phyloP scores from a whole-genome alignment of 352 stramenopile genomes.

The Thalassiosira ordinaria region DNA sequence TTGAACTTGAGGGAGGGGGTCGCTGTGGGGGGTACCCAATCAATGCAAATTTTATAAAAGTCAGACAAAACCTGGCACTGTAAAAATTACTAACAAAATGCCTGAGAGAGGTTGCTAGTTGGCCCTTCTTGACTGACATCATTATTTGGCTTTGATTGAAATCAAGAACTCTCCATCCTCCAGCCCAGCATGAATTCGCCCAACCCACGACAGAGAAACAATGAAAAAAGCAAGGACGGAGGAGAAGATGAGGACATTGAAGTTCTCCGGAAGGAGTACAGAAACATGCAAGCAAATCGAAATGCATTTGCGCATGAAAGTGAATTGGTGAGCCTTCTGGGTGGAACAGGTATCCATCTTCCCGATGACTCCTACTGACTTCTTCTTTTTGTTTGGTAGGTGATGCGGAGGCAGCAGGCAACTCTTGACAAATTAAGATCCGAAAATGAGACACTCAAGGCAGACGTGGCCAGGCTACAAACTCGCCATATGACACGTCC shows the following conservation, averaged over 20 bases:
- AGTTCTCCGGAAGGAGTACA: constrained; percentile 94
- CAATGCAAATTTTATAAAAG: too few species aligned
- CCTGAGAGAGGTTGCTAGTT: too few species aligned
- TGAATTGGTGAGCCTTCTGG: constrained; percentile 53
- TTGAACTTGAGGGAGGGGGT: too few species aligned
- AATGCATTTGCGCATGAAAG: constrained; percentile 91
- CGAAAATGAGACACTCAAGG: constrained; percentile 86
- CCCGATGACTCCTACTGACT: too few species aligned
- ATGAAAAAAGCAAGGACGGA: not conserved
- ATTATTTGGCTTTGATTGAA: too few species aligned
- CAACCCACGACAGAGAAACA: not conserved
- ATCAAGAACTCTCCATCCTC: too few species aligned
- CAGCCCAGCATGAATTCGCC: not conserved
- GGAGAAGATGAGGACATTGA: constrained; percentile 84
- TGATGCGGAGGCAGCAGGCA: constrained; percentile 93
- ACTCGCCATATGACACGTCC: constrained; percentile 88
- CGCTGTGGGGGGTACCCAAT: too few species aligned
- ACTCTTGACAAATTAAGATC: constrained; percentile 89
- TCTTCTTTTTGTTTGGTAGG: too few species aligned
- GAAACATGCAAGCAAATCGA: constrained; percentile 97
- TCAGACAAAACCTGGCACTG: too few species aligned
- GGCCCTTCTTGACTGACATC: too few species aligned
- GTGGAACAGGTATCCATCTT: too few species aligned
- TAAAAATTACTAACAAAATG: too few species aligned
- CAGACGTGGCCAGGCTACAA: constrained; percentile 90